phyloP scores from a whole-genome alignment of 1,284 basidiomycete species.

The Cutaneotrichosporon sp. region DNA sequence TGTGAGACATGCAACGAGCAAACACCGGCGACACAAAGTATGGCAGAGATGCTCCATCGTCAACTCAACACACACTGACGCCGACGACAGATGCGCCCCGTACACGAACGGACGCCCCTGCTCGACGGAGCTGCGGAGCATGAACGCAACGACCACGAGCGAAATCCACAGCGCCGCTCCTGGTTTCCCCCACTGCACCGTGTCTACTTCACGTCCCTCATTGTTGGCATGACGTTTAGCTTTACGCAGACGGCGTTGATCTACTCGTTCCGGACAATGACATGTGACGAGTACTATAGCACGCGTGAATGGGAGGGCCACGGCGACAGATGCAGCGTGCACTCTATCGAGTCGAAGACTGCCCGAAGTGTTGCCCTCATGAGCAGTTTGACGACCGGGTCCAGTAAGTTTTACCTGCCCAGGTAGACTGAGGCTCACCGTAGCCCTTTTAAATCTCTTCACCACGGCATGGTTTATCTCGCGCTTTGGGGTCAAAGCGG shows the following conservation, averaged over 20 bases:
- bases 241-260: conserved; percentile 44
- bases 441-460: conserved; percentile 43
- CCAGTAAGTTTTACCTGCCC: conserved; percentile 24
- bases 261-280: conserved; percentile 40
- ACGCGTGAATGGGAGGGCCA: conserved; percentile 20
- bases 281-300: conserved; percentile 43
- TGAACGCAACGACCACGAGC: background rate
- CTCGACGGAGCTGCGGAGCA: too few species aligned
- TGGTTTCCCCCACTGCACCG: conserved; percentile 27
- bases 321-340: conserved; percentile 34
- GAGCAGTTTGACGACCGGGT: conserved; percentile 26
- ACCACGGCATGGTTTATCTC: conserved; percentile 39
- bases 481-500: conserved; percentile 34
- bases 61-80: too few species aligned
- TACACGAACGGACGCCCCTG: too few species aligned
- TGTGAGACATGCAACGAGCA: too few species aligned
- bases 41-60: too few species aligned
- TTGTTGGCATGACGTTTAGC: conserved; percentile 37
- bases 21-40: too few species aligned
- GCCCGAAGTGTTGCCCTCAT: conserved; percentile 35
- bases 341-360: conserved; percentile 29
- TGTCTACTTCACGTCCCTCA: conserved; percentile 34
- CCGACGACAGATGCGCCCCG: too few species aligned
- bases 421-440: background rate
- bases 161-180: background rate